Evolutionary conservation across 1,284 basidiomycete genomes (phyloP).

Genomic region (Irpex sp.): DNA sequence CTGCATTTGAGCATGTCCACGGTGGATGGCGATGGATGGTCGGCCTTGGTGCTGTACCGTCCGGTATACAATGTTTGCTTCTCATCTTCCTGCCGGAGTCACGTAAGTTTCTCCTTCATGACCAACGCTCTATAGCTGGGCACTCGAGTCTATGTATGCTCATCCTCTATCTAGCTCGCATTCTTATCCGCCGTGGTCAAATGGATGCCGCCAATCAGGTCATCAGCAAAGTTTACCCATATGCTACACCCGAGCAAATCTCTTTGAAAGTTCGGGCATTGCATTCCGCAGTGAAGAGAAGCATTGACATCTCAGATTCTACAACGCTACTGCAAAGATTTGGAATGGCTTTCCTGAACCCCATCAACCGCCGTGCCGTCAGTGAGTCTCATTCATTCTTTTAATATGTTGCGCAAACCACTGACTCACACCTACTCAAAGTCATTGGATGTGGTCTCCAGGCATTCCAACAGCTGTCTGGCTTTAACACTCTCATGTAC

Average conservation of each 20-base stretch:
- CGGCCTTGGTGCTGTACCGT: conserved; percentile 67
- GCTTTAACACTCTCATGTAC: conserved; percentile 55
- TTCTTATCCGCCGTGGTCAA: conserved; percentile 58
- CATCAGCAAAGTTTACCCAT: conserved; percentile 64
- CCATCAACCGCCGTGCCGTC: conserved; percentile 66
- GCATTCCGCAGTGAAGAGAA: conserved; percentile 58
- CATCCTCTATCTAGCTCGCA: conserved; percentile 49
- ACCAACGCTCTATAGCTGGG: no score
- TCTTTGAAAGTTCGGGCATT: conserved; percentile 55
- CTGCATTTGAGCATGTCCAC: conserved; percentile 59
- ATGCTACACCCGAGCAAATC: conserved; percentile 60
- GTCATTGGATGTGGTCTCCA: conserved; percentile 79
- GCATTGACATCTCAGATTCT: conserved; percentile 56
- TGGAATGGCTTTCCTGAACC: conserved; percentile 49
- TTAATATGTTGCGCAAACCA: neutral
- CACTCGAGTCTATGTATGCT: no score
- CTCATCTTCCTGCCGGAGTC: conserved; percentile 75
- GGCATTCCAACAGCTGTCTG: conserved; percentile 80
- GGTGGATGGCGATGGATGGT: conserved; percentile 87
- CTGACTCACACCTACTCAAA: conserved; percentile 20
- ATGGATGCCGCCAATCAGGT: conserved; percentile 46
- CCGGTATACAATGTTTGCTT: conserved; percentile 58
- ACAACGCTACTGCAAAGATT: conserved; percentile 61
- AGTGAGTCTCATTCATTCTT: conserved; percentile 41
- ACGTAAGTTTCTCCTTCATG: conserved; percentile 40